phyloP scores from a whole-genome alignment of 805 yeast species.

The Isabelozyma heimii region DNA sequence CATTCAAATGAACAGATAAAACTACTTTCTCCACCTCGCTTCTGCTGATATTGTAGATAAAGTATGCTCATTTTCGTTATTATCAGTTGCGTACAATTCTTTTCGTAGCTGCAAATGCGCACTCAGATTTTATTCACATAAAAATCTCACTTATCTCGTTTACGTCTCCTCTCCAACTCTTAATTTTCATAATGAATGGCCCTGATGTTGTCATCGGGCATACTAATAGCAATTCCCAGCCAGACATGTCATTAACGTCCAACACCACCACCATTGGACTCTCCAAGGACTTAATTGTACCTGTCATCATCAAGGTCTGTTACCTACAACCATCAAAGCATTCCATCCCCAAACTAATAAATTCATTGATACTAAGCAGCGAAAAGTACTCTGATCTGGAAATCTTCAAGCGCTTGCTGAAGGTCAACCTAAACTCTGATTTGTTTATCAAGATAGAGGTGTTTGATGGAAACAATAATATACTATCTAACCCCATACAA shows the following conservation, averaged over 20 bases:
- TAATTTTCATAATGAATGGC: background rate
- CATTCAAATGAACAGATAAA: too few species aligned
- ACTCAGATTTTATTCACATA: too few species aligned
- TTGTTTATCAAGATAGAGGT: constrained; percentile 29
- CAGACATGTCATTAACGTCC: constrained; percentile 2
- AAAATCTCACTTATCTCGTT: too few species aligned
- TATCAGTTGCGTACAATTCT: too few species aligned
- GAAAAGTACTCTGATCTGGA: constrained; percentile 32
- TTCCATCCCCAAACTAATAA: constrained; percentile 1
- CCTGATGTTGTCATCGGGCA: background rate
- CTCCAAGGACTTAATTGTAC: constrained; percentile 34
- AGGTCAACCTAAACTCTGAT: constrained; percentile 32
- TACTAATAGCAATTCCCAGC: background rate
- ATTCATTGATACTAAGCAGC: constrained; percentile 21
- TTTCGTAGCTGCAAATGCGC: too few species aligned
- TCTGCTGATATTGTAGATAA: too few species aligned
- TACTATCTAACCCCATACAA: constrained; percentile 29
- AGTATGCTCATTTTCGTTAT: too few species aligned
- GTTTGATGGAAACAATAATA: constrained; percentile 28
- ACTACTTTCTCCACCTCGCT: too few species aligned
- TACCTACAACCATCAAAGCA: constrained; percentile 19
- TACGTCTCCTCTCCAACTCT: too few species aligned
- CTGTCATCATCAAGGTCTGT: constrained; percentile 32
- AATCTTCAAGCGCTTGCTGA: constrained; percentile 31
- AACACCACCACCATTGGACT: constrained; percentile 36